A percentile compares a stretch with the other conserved stretches of the same genome.
These are phyloP conservation scores for Mrakia hoshinonis DNA, from an alignment of 768 basidiomycete species.

Conservation along the genomic window DNA sequence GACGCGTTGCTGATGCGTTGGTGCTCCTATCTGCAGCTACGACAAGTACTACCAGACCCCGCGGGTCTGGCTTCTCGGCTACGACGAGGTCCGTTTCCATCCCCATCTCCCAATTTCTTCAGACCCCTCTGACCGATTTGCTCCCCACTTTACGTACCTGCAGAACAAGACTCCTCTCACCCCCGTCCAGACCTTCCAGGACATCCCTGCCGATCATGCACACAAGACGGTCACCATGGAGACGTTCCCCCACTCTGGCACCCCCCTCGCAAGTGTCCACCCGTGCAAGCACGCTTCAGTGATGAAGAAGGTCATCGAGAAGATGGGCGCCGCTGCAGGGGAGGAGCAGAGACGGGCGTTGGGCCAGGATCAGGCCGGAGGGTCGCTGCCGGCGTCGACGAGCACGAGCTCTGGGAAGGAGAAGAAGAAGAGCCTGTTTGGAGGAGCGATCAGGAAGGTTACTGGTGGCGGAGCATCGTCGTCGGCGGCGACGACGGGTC, in stretches of 20 bases:
- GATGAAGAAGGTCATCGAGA: slow-evolving; percentile 71
- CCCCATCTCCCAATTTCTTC: not conserved
- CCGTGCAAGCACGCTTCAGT: slow-evolving; percentile 57
- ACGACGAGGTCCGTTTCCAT: slow-evolving; percentile 69
- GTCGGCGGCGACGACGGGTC: slow-evolving; percentile 42
- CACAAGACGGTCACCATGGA: slow-evolving; percentile 99
- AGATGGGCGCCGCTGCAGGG: slow-evolving; percentile 21
- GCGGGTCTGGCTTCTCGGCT: slow-evolving; percentile 92
- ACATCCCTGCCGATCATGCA: slow-evolving; percentile 93
- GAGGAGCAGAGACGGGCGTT: slow-evolving; percentile 26
- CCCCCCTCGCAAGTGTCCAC: slow-evolving; percentile 18
- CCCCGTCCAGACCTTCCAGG: slow-evolving; percentile 88
- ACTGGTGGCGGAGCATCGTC: slow-evolving; percentile 47
- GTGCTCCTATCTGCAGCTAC: slow-evolving; percentile 46
- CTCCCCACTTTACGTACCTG: too few species aligned
- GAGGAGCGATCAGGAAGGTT: slow-evolving; percentile 58
- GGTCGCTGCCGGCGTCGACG: not conserved
- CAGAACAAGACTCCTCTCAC: slow-evolving; percentile 85
- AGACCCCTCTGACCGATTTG: too few species aligned
- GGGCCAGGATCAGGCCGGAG: not conserved
- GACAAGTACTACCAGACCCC: slow-evolving; percentile 99
- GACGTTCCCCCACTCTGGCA: slow-evolving; percentile 57
- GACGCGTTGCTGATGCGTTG: not conserved
- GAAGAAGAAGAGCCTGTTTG: slow-evolving; percentile 64
- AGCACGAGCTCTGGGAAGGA: not conserved